Evolutionary conservation across 345 rosid species (phyloP), one percentile per base, ranked within the genome.

Genomic region (Orychophragmus violaceus): DNA sequence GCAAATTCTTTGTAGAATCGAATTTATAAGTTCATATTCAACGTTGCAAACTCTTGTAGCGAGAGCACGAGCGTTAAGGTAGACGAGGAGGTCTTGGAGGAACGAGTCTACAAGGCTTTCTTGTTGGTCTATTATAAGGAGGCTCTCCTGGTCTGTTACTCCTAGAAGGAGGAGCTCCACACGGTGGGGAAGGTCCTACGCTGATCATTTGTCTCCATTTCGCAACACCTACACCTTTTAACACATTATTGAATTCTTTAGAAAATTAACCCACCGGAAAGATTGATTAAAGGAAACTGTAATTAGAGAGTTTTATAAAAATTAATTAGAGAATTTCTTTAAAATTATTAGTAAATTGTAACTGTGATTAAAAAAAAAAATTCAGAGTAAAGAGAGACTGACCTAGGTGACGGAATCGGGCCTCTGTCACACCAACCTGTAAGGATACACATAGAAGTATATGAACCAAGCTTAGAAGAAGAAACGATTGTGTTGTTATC

Each of bases 401-500:
- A n/a, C n/a, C n/a, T n/a, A n/a, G n/a, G 10, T 9, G 27, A 60
- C 37, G 52, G 25, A 21, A 6, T 46, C 35, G n/a, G 27, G 57
- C 33, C 35, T 25, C 35, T n/a, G 33, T 24, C 29, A 30, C 5
- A 30, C 3, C n/a, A n/a, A n/a, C 46, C 32, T 44, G 2, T 21
- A 45, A 2, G n/a, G n/a, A 48, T n/a, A n/a, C n/a, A n/a, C n/a
- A n/a, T n/a, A n/a, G n/a, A n/a, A n/a, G n/a, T n/a, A n/a, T n/a
- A n/a, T 45, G 53, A 61, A 61, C 6, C 39, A 61, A 61, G 17
- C 44, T 6, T 46, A 62, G 42, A 46, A 62, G 32, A 30, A 46
- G 56, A 14, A 45, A 49, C n/a, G n/a, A n/a, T 63, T 63, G 8
- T 8, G 16, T 49, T 63, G 28, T 49, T 63, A 21, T 63, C 58